These are phyloP conservation scores for Salix arbutifolia DNA, from an alignment of 345 rosid species.

Conservation along the genomic window DNA sequence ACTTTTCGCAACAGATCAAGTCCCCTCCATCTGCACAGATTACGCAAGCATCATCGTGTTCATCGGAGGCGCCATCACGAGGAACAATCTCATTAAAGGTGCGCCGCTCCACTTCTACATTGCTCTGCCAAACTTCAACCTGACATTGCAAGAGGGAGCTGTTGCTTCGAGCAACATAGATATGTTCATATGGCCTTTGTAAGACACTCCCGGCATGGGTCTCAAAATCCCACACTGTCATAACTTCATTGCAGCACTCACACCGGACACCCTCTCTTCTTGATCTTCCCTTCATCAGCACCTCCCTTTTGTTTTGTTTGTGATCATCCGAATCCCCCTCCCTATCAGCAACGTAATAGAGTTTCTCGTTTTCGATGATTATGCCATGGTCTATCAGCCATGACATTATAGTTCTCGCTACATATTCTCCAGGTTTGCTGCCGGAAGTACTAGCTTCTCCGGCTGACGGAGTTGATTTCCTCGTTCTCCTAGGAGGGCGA, in stretches of 20 bases:
- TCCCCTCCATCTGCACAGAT: slow-evolving; percentile 34
- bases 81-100: background rate
- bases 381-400: slow-evolving; percentile 15
- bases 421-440: background rate
- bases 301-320: too few relatives aligned
- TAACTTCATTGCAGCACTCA: slow-evolving; percentile 5
- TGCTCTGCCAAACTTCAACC: background rate
- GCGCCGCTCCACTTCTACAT: background rate
- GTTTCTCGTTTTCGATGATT: background rate
- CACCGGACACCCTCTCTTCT: slow-evolving; percentile 18
- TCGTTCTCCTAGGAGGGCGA: background rate
- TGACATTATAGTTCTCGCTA: slow-evolving; percentile 12
- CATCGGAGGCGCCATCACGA: background rate
- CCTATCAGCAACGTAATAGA: background rate
- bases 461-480: too few relatives aligned
- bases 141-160: background rate
- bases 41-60: slow-evolving; percentile 24
- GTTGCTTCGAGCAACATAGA: background rate
- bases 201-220: slow-evolving; percentile 7
- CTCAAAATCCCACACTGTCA: slow-evolving; percentile 21
- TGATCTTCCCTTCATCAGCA: background rate
- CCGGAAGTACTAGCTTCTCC: too few relatives aligned
- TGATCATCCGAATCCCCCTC: background rate
- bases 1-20: slow-evolving; percentile 26
- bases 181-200: slow-evolving; percentile 2